Base-by-base conservation (phyloP, 805 yeast species). In the Metschnikowia cerradonensis region DNA sequence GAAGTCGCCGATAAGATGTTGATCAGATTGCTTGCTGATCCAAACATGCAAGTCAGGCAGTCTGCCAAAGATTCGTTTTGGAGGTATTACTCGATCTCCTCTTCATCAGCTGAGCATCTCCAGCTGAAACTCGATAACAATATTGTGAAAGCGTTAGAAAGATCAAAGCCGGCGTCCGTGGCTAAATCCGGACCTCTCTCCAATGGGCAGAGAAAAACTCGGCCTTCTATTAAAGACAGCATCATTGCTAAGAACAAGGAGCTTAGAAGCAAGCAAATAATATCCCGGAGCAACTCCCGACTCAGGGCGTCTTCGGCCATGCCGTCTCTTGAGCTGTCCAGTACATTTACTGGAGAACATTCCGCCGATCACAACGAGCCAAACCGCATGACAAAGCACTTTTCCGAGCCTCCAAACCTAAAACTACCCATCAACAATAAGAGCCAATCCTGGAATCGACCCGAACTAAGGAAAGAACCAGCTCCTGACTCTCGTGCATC, bases 41-140 rank as follows among this genome's bases (percentile, higher is more conserved):
- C 96, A 0, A 86, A 86, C 52, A 89, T 91, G 0, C 71, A 79
- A 0, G 97, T 88, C 0, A 77, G 97, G 56, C 95, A 83, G 59
- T 71, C 81, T 0, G 87, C 85, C 72, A 78, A 96, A 63, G 71
- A 74, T 2, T 75, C 90, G 0, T 92, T 78, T 60, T 91, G 97
- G 97, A 71, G 79, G 13, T 77, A 81, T 49, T 77, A 76, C 57
- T 73, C 71, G 19, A 60, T 76, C 6, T 86, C 81, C 67, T 86
- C 88, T 0, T 60, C 66, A 0, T 68, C 72, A 13, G 86, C 83
- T 0, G 79, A 76, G 14, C 56, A 54, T 14, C 52, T 81, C 8
- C 55, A 74, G 15, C 41, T 60, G 10, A 69, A 62, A 35, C 56
- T 80, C 26, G 86, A 81, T 47, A 48, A 69, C 0, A 75, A 68